phyloP scores from a whole-genome alignment of 805 yeast genomes.

The Cyberlindnera xylosilytica region DNA sequence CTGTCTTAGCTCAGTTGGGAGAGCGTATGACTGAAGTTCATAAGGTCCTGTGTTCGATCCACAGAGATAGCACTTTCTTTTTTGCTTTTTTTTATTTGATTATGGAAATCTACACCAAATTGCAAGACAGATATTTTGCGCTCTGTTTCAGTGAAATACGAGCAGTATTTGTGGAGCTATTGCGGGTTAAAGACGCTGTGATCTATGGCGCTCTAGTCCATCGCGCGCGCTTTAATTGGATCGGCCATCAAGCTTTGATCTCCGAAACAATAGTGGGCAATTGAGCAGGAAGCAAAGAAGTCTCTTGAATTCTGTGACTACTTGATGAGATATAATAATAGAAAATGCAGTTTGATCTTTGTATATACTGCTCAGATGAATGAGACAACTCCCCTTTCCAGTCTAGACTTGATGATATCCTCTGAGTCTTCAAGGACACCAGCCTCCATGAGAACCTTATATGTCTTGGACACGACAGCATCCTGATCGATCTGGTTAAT shows the following conservation, averaged over 20 bases:
- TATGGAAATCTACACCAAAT: no score
- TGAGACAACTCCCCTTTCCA: conserved; percentile 10
- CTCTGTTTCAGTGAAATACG: no score
- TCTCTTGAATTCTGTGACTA: no score
- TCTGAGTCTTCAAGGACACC: conserved; percentile 19
- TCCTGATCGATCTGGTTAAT: conserved; percentile 12
- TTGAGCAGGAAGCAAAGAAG: no score
- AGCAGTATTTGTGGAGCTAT: no score
- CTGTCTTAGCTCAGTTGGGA: conserved; percentile 34
- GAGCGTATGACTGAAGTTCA: conserved; percentile 45
- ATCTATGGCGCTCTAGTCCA: no score
- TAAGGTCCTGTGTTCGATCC: conserved; percentile 85
- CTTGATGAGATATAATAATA: no score
- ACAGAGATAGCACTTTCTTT: conserved; percentile 50
- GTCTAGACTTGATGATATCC: conserved; percentile 12
- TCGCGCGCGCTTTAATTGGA: no score
- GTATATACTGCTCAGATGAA: background rate
- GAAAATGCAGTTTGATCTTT: no score
- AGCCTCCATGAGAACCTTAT: conserved; percentile 17
- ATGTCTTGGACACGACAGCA: conserved; percentile 15
- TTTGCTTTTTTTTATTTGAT: background rate
- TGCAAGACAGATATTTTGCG: no score
- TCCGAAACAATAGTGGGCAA: no score
- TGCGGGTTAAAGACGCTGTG: background rate
- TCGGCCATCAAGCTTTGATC: no score